phyloP scores from a whole-genome alignment of 2,329 filamentous ascomycete genomes.

The Claviceps fusiformis region DNA sequence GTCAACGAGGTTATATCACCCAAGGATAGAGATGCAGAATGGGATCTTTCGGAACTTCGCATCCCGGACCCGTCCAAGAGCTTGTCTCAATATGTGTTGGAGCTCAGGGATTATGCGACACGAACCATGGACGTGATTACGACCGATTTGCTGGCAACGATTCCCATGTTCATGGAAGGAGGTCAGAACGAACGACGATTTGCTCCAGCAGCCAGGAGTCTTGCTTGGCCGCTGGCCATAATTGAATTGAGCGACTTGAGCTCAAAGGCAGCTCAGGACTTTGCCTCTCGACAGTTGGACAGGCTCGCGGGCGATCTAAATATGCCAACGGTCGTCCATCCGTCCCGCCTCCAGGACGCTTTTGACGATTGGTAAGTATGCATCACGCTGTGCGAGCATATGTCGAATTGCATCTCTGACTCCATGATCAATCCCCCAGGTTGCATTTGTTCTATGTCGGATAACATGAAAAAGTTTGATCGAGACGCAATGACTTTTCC shows the following conservation, averaged over 20 bases:
- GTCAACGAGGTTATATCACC: neutral
- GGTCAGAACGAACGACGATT: conserved; percentile 7
- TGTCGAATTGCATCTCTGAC: neutral
- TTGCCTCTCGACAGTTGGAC: conserved; percentile 9
- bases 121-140: conserved; percentile 9
- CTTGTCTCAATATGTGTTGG: neutral
- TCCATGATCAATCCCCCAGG: neutral
- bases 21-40: neutral
- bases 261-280: conserved; percentile 4
- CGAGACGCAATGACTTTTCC: too few species aligned
- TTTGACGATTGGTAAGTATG: neutral
- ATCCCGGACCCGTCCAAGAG: neutral
- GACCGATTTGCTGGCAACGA: conserved; percentile 11
- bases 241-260: conserved; percentile 7
- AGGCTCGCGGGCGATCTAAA: conserved; percentile 11
- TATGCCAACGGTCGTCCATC: conserved; percentile 9
- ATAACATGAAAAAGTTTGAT: neutral
- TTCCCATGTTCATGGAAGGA: conserved; percentile 8
- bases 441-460: neutral
- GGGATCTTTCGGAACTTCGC: neutral
- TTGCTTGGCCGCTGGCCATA: conserved; percentile 13
- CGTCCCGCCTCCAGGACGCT: neutral
- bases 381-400: neutral
- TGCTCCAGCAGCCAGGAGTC: conserved; percentile 10
- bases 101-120: conserved; percentile 3